Conservation (phyloP, 805 yeast species). For the Sugiyamaella lignohabitans region DNA sequence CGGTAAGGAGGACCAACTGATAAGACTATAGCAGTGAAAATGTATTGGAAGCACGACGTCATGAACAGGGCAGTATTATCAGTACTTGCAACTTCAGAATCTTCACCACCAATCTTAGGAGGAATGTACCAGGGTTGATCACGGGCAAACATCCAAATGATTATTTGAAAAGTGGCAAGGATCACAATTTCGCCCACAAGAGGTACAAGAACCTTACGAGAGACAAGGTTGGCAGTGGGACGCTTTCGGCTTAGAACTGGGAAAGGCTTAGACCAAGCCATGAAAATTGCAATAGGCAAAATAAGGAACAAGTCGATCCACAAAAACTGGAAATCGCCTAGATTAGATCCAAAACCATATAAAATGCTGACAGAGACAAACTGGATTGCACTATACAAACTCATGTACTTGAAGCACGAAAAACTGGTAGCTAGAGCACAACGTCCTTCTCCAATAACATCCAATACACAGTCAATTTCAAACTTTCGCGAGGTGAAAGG, state of each 20-base stretch:
- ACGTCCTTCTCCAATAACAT: conserved; percentile 89
- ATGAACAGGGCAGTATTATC: conserved; percentile 85
- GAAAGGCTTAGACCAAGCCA: conserved; percentile 94
- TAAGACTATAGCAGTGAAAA: conserved; percentile 72
- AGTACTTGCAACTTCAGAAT: conserved; percentile 72
- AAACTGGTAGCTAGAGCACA: conserved; percentile 92
- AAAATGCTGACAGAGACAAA: conserved; percentile 79
- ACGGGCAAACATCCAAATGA: conserved; percentile 55
- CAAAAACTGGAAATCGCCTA: conserved; percentile 94
- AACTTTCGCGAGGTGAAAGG: conserved; percentile 90
- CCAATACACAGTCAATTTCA: conserved; percentile 87
- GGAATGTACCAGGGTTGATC: conserved; percentile 65
- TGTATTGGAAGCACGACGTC: conserved; percentile 82
- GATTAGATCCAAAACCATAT: conserved; percentile 81
- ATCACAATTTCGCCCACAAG: conserved; percentile 70
- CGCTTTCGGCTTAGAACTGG: conserved; percentile 54
- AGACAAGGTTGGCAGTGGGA: conserved; percentile 90
- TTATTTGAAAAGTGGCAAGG: conserved; percentile 56
- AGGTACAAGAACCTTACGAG: conserved; percentile 81
- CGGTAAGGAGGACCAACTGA: conserved; percentile 94
- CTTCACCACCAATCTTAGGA: conserved; percentile 77
- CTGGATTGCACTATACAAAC: conserved; percentile 93
- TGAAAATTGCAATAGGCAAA: conserved; percentile 86
- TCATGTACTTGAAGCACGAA: conserved; percentile 97
- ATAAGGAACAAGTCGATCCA: conserved; percentile 89